A percentile compares a stretch with the other conserved stretches of the same genome.
phyloP scores from a whole-genome alignment of 352 stramenopile genomes.

The Peronospora destructor region DNA sequence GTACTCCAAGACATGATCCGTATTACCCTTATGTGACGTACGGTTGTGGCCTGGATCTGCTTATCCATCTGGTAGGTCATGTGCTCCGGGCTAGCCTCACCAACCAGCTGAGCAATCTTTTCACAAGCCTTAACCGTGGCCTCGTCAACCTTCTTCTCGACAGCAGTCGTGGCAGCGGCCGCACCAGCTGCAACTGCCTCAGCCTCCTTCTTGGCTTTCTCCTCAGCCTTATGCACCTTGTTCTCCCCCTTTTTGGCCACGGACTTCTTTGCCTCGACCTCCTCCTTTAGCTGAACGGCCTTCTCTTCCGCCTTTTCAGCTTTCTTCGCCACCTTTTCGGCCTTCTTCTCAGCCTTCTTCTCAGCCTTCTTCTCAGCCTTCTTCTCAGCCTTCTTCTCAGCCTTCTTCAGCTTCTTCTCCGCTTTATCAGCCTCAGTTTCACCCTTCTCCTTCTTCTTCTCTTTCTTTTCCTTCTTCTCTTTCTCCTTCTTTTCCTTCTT shows the following conservation, averaged over 20 bases:
- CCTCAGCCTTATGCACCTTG: constrained; percentile 26
- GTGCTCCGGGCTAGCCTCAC: constrained; percentile 39
- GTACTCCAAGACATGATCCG: neutral
- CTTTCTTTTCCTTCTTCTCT: constrained; percentile 19
- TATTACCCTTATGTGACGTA: constrained; percentile 11
- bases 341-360: constrained; percentile 24
- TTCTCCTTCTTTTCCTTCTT: constrained; percentile 25
- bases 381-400: constrained; percentile 21
- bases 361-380: constrained; percentile 14
- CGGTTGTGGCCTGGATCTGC: constrained; percentile 62
- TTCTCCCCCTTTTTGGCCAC: constrained; percentile 32
- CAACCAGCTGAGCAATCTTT: constrained; percentile 51
- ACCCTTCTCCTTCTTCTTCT: constrained; percentile 17
- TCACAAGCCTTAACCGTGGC: constrained; percentile 50
- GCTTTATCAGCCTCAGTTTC: constrained; percentile 8
- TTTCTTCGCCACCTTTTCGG: constrained; percentile 19
- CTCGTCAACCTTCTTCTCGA: constrained; percentile 62
- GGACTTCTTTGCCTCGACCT: constrained; percentile 17
- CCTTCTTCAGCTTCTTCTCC: constrained; percentile 13
- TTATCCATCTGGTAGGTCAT: constrained; percentile 47
- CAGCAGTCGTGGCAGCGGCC: constrained; percentile 21
- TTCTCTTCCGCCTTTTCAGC: constrained; percentile 12
- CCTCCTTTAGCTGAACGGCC: constrained; percentile 20
- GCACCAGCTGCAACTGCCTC: constrained; percentile 26
- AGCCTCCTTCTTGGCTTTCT: constrained; percentile 27